Base-by-base conservation (phyloP, 306 rosid species). In the Prunus mume region DNA sequence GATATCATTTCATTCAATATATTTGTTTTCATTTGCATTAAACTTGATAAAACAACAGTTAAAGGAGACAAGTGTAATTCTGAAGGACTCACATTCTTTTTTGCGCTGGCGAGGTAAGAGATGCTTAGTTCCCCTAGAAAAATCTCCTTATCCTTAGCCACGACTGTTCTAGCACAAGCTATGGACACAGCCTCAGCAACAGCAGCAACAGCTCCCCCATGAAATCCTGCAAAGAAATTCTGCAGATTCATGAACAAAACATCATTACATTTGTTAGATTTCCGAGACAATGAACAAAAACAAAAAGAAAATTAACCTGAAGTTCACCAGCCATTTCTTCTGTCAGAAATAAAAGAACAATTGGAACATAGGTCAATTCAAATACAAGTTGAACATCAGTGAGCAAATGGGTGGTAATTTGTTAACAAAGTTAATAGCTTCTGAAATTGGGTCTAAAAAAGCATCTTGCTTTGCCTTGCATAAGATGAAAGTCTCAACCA, bases 181-280 rank as follows among this genome's bases (percentile, higher is more conserved):
- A 74, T 25, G 18, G 87, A 76, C 55, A 80, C 57, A 18, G 68
- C 65, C 77, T 87, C 91, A 25, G 88, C 88, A 70, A 81, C 74
- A 14, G 91, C 71, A 41, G 88, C 87, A 56, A 82, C 19, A 62
- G 81, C 83, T 72, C 88, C 91, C 75, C 91, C 91, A 64, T 85
- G 87, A 72, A 82, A 51, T 18, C 69, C 62, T 14, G 34, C 60
- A 47, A 19, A 84, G 51, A 1, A 9, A 54, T 87, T 87, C 91
- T 87, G 80, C 74, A 78, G 12, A 76, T 69, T 67, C 76, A 84
- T 19, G 11, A 56, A 69, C 9, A 49, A 56, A 7, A 24, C 46
- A 74, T 67, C 69, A 74, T 25, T 54, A 17, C 43, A 8, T 61
- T 49, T 27, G 7, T 43, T 28, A 19, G 56, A 12, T 47, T 65